These are phyloP conservation scores for Yamadazyma mexicana DNA, from an alignment of 1,139 yeast genomes.

Conservation along the genomic window DNA sequence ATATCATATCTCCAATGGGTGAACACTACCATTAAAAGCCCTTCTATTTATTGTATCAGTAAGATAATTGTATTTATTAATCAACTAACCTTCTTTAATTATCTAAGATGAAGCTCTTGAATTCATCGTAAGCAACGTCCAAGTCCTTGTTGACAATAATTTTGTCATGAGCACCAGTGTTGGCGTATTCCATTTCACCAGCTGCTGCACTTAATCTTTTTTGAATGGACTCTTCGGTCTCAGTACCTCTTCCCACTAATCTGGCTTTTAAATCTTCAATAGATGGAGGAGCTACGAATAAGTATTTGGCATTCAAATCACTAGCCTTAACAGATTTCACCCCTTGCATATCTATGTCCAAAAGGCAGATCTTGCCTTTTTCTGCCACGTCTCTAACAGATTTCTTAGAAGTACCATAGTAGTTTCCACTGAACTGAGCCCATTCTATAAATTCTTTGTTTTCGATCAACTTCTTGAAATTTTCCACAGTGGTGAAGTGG, in stretches of 20 bases:
- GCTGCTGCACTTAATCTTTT: constrained; percentile 86
- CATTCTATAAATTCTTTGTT: constrained; percentile 85
- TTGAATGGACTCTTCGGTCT: constrained; percentile 77
- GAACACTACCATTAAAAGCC: neutral
- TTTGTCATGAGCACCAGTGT: constrained; percentile 89
- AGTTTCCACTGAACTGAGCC: constrained; percentile 98
- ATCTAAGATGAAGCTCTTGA: constrained; percentile 70
- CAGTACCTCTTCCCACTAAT: constrained; percentile 89
- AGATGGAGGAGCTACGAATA: constrained; percentile 92
- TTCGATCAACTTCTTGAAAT: constrained; percentile 72
- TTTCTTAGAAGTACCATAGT: constrained; percentile 88
- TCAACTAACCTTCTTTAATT: constrained; percentile 3
- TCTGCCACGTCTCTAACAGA: constrained; percentile 76
- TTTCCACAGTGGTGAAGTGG: constrained; percentile 77
- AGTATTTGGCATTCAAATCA: constrained; percentile 76
- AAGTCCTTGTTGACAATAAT: constrained; percentile 88
- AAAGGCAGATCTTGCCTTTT: constrained; percentile 71
- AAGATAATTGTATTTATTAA: constrained; percentile 1
- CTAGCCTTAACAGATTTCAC: constrained; percentile 87
- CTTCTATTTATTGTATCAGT: constrained; percentile 1
- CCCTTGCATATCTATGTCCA: constrained; percentile 99
- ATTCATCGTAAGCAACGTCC: constrained; percentile 80
- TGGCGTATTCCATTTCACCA: constrained; percentile 84
- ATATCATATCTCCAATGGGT: neutral
- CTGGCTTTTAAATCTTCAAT: constrained; percentile 72